Conservation (phyloP, 2,329 filamentous ascomycete genomes). For the Teratosphaeria destructans region DNA sequence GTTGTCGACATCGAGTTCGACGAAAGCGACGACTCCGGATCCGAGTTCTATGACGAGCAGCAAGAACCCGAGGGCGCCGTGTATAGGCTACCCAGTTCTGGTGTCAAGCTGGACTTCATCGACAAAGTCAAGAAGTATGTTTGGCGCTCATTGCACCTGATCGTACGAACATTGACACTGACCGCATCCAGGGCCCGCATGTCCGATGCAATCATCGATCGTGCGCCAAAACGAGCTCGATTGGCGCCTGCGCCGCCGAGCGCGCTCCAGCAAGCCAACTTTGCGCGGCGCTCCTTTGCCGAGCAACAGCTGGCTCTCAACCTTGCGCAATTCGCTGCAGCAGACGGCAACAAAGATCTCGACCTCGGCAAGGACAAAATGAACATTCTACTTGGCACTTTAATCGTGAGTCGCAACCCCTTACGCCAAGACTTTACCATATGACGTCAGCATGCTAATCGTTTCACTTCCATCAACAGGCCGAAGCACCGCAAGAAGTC, state of each 20-base stretch:
- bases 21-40: constrained; percentile 34
- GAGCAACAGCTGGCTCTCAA: constrained; percentile 59
- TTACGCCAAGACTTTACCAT: constrained; percentile 7
- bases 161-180: not conserved
- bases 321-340: constrained; percentile 47
- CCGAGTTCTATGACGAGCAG: constrained; percentile 35
- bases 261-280: constrained; percentile 25
- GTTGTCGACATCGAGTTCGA: constrained; percentile 36
- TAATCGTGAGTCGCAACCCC: constrained; percentile 47
- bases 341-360: constrained; percentile 34
- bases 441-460: constrained; percentile 20
- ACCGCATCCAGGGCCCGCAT: constrained; percentile 11
- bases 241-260: constrained; percentile 2
- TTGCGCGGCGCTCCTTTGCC: constrained; percentile 40
- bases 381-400: constrained; percentile 45
- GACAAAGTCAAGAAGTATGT: constrained; percentile 43
- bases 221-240: constrained; percentile 1
- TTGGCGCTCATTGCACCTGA: not conserved
- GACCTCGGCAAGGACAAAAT: constrained; percentile 37
- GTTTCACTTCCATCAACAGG: constrained; percentile 18
- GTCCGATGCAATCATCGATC: constrained; percentile 14
- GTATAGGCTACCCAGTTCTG: constrained; percentile 35
- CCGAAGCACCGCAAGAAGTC: constrained; percentile 34
- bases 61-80: constrained; percentile 26
- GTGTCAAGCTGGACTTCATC: constrained; percentile 50